Conservation (phyloP, 83 land plant species). For the Diphasiastrum complanatum region DNA sequence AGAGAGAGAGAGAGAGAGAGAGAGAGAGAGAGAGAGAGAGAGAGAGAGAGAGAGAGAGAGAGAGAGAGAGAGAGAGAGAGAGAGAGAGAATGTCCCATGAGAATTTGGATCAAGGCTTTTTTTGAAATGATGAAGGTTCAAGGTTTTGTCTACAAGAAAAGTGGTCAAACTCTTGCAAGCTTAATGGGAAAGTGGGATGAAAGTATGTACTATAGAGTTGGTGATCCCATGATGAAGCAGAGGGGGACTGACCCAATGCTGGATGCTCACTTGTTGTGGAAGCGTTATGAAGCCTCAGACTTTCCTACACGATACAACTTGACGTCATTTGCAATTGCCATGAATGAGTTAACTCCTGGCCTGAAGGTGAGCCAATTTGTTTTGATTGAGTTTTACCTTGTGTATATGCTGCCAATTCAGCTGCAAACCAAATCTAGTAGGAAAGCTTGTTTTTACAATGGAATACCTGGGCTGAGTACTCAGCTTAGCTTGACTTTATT, state of each 20-base stretch:
- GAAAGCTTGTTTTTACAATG: not conserved
- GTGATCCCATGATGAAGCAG: conserved; percentile 20
- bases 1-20: too few species aligned
- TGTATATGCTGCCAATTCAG: not conserved
- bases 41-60: too few species aligned
- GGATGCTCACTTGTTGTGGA: conserved; percentile 26
- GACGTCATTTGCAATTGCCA: conserved; percentile 23
- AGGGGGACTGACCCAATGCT: conserved; percentile 25
- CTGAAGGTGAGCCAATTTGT: conserved; percentile 29
- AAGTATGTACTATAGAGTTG: conserved; percentile 33
- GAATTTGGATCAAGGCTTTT: too few species aligned
- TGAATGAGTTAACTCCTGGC: conserved; percentile 39
- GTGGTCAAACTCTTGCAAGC: conserved; percentile 29
- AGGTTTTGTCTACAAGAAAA: conserved; percentile 30
- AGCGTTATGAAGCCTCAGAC: conserved; percentile 10
- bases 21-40: too few species aligned
- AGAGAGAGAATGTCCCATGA: too few species aligned
- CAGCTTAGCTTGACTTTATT: not conserved
- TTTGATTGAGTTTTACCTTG: not conserved
- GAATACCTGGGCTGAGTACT: not conserved
- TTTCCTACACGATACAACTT: conserved; percentile 20
- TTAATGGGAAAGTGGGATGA: conserved; percentile 37
- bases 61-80: too few species aligned
- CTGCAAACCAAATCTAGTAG: not conserved
- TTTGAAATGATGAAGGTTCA: too few species aligned